Conservation (phyloP, 2,329 filamentous ascomycete species). For the Graphilbum ipis-grandicollis region DNA sequence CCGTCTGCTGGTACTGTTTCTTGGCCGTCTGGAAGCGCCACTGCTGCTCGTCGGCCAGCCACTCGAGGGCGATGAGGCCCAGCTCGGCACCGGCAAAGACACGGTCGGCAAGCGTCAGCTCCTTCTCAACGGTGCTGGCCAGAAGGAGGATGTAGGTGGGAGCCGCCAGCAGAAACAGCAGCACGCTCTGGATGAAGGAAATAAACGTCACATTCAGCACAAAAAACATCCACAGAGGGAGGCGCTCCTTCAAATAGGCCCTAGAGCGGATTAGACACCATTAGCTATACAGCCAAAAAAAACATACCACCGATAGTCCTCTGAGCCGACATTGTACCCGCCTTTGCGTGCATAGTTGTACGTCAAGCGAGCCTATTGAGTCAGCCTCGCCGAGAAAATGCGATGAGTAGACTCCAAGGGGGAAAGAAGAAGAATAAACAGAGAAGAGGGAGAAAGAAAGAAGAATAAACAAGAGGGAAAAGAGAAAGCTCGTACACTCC, state of each 20-base stretch:
- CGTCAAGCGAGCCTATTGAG: slow-evolving; percentile 62
- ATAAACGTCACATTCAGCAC: slow-evolving; percentile 86
- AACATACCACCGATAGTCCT: slow-evolving; percentile 75
- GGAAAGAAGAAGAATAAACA: too few relatives aligned
- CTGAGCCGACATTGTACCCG: slow-evolving; percentile 72
- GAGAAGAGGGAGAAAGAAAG: too few relatives aligned
- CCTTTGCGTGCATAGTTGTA: slow-evolving; percentile 97
- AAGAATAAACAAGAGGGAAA: too few relatives aligned
- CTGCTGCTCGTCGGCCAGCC: slow-evolving; percentile 79
- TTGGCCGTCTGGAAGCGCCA: slow-evolving; percentile 84
- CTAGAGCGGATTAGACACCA: too few relatives aligned
- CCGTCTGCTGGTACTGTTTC: slow-evolving; percentile 52
- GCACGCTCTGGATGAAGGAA: slow-evolving; percentile 60
- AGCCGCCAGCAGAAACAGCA: slow-evolving; percentile 57
- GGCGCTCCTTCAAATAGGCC: slow-evolving; percentile 52
- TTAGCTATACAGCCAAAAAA: too few relatives aligned
- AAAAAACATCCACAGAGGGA: slow-evolving; percentile 53
- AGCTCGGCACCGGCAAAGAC: slow-evolving; percentile 28
- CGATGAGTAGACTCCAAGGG: too few relatives aligned
- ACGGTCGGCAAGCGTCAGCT: slow-evolving; percentile 26
- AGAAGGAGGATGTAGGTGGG: slow-evolving; percentile 77
- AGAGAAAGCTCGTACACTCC: too few relatives aligned
- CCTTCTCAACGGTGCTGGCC: slow-evolving; percentile 42
- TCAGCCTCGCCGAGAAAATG: too few relatives aligned
- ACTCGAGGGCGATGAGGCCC: slow-evolving; percentile 45